These are phyloP conservation scores for Aspergillus neoniger DNA, from an alignment of 2,329 filamentous ascomycete species.

Conservation along the genomic window DNA sequence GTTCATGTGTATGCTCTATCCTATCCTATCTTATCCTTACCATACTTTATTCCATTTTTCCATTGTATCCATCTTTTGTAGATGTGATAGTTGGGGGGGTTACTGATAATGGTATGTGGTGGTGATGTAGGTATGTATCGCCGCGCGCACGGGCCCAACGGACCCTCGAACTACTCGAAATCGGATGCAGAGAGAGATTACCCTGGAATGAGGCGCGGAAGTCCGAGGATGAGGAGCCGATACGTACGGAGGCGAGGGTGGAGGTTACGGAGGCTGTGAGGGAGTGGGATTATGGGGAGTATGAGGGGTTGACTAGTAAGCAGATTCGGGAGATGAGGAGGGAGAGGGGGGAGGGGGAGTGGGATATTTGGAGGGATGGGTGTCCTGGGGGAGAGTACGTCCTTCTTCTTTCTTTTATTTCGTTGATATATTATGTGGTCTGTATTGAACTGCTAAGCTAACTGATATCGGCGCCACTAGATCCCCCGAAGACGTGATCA, in stretches of 20 bases:
- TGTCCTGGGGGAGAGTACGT: slow-evolving; percentile 83
- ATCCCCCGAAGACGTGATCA: slow-evolving; percentile 70
- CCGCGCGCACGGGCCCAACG: slow-evolving; percentile 80
- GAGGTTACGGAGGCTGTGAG: slow-evolving; percentile 63
- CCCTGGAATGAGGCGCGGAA: slow-evolving; percentile 62
- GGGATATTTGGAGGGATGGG: slow-evolving; percentile 90
- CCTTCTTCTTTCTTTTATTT: too few species aligned
- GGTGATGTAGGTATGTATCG: slow-evolving; percentile 68
- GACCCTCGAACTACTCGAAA: slow-evolving; percentile 83
- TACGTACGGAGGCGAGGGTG: slow-evolving; percentile 33
- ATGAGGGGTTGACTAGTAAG: slow-evolving; percentile 75
- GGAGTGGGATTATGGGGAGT: slow-evolving; percentile 87
- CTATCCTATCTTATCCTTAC: too few species aligned
- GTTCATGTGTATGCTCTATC: slow-evolving; percentile 83
- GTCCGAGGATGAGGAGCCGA: slow-evolving; percentile 33
- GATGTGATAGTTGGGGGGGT: too few species aligned
- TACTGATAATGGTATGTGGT: too few species aligned
- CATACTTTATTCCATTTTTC: too few species aligned
- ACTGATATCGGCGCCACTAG: slow-evolving; percentile 38
- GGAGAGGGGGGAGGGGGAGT: slow-evolving; percentile 60
- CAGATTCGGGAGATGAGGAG: slow-evolving; percentile 64
- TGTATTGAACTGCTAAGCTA: slow-evolving; percentile 14
- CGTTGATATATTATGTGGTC: too few species aligned
- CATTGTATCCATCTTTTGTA: too few species aligned
- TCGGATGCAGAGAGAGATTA: slow-evolving; percentile 67